Conservation (phyloP, 345 rosid species). For the Citrus glauca region DNA sequence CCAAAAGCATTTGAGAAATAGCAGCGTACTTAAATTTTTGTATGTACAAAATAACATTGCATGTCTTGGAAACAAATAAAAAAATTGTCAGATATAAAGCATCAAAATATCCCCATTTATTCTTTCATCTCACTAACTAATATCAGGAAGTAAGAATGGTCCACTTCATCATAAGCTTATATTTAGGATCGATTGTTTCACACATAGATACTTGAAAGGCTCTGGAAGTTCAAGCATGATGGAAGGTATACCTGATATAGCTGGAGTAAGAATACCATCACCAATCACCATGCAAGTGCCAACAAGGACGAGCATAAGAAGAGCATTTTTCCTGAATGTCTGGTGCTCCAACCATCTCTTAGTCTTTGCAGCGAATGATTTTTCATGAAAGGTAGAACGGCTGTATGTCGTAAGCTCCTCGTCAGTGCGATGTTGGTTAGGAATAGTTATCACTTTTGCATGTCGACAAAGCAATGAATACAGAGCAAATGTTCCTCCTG, state of each 20-base stretch:
- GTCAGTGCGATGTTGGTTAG: slow-evolving; percentile 87
- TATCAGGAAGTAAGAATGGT: neutral
- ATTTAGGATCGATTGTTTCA: neutral
- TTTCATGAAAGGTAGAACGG: slow-evolving; percentile 66
- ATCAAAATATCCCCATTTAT: neutral
- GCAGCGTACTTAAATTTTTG: neutral
- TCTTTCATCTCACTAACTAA: neutral
- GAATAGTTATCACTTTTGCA: slow-evolving; percentile 84
- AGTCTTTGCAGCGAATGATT: slow-evolving; percentile 82
- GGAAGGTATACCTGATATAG: slow-evolving; percentile 73
- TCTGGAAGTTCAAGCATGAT: neutral
- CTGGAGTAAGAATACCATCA: slow-evolving; percentile 97
- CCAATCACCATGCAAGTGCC: slow-evolving; percentile 97
- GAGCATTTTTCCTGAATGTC: slow-evolving; percentile 54
- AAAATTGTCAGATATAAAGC: neutral
- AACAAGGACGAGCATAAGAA: slow-evolving; percentile 70
- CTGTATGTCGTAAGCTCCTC: slow-evolving; percentile 93
- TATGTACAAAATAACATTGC: neutral
- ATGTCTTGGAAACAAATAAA: neutral
- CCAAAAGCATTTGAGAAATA: neutral
- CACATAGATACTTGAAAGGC: neutral
- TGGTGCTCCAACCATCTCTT: slow-evolving; percentile 76
- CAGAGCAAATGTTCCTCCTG: slow-evolving; percentile 95
- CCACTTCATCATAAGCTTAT: neutral
- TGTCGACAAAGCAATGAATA: slow-evolving; percentile 95